Percentiles rank a stretch among this genome's conserved stretches.
Evolutionary conservation across 2,329 filamentous ascomycete genomes (phyloP).

Genomic region (Exserohilum turcica): DNA sequence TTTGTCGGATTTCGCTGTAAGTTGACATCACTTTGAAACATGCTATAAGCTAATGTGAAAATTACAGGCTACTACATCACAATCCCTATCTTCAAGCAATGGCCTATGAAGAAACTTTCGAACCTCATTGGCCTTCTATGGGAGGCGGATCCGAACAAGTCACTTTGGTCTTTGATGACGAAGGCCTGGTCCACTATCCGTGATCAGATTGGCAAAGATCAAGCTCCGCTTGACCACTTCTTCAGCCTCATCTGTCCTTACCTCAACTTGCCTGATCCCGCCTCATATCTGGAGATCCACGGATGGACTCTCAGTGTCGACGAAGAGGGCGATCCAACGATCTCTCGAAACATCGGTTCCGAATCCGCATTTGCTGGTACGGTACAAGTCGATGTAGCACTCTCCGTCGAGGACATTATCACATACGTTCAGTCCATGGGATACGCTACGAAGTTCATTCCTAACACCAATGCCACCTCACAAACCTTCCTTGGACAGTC

Average conservation of each 20-base stretch:
- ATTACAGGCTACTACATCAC: conserved; percentile 49
- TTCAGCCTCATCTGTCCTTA: conserved; percentile 53
- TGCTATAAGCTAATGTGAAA: conserved; percentile 33
- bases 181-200: conserved; percentile 62
- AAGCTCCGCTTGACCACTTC: conserved; percentile 56
- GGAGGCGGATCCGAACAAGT: conserved; percentile 57
- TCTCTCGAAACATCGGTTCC: conserved; percentile 21
- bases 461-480: conserved; percentile 11
- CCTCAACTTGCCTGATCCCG: conserved; percentile 55
- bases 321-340: conserved; percentile 24
- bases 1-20: conserved; percentile 47
- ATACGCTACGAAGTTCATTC: conserved; percentile 26
- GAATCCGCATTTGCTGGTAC: conserved; percentile 17
- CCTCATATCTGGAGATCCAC: conserved; percentile 53
- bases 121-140: conserved; percentile 57
- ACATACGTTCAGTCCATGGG: conserved; percentile 30
- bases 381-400: conserved; percentile 27
- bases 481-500: conserved; percentile 25
- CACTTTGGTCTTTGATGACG: conserved; percentile 59
- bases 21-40: conserved; percentile 5
- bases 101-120: conserved; percentile 60
- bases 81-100: conserved; percentile 50
- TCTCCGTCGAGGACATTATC: conserved; percentile 47
- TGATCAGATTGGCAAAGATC: conserved; percentile 55
- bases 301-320: conserved; percentile 53